These are phyloP conservation scores for Aspergillus quadricinctus DNA, from an alignment of 2,329 filamentous ascomycete species.

Conservation along the genomic window DNA sequence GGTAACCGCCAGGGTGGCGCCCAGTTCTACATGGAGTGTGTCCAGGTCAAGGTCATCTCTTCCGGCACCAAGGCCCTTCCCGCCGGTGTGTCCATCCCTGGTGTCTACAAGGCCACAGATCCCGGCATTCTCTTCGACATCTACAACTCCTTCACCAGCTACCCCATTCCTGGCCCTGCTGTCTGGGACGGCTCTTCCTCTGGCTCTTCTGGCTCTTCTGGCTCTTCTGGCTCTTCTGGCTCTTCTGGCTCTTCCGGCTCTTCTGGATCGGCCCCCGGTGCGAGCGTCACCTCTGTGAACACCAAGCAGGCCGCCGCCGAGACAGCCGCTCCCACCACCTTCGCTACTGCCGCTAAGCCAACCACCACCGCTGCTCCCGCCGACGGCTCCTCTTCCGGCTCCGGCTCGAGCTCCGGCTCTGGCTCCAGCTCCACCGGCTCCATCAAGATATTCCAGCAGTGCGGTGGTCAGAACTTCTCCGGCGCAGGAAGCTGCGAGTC, in stretches of 20 bases:
- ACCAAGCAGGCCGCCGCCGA: neutral
- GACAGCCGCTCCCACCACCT: slow-evolving; percentile 3
- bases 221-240: slow-evolving; percentile 9
- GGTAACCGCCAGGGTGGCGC: slow-evolving; percentile 14
- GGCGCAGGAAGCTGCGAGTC: slow-evolving; percentile 10
- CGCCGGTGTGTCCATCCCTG: slow-evolving; percentile 17
- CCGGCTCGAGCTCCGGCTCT: neutral
- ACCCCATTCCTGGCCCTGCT: slow-evolving; percentile 18
- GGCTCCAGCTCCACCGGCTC: slow-evolving; percentile 3
- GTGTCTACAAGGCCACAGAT: slow-evolving; percentile 14
- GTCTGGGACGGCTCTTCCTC: slow-evolving; percentile 18
- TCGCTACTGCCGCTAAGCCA: neutral
- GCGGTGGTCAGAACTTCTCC: slow-evolving; percentile 14
- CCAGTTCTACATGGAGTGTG: slow-evolving; percentile 23
- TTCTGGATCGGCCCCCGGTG: slow-evolving; percentile 3
- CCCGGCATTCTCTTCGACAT: slow-evolving; percentile 17
- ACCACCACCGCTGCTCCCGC: slow-evolving; percentile 1
- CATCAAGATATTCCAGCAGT: slow-evolving; percentile 12
- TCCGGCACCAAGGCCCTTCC: slow-evolving; percentile 15
- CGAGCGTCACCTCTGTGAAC: neutral
- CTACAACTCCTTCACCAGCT: slow-evolving; percentile 15
- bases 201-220: slow-evolving; percentile 4
- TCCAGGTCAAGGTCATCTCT: slow-evolving; percentile 20
- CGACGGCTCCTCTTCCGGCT: neutral
- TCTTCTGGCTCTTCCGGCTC: slow-evolving; percentile 6